Evolutionary conservation across 208 protist species (phyloP).

Genomic region (Crithidia sp.): DNA sequence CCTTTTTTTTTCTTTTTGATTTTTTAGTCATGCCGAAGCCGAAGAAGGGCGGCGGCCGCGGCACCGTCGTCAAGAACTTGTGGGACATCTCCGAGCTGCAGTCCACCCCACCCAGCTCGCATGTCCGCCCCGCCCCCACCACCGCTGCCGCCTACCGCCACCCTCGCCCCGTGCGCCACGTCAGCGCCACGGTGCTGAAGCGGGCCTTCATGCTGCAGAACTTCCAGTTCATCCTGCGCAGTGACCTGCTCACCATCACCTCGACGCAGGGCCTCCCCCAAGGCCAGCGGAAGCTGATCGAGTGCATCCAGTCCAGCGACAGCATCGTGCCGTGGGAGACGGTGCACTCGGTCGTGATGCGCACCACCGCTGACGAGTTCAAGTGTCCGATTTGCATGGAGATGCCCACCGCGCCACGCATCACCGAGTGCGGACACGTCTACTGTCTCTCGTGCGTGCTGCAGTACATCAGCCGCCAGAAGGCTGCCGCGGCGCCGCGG

Average conservation of each 20-base stretch:
- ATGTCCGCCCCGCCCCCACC: slow-evolving; percentile 1
- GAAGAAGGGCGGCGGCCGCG: slow-evolving; percentile 37
- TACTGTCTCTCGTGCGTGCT: slow-evolving; percentile 85
- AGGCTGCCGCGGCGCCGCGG: slow-evolving; percentile 49
- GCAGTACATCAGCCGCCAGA: slow-evolving; percentile 63
- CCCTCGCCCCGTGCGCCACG: slow-evolving; percentile 30
- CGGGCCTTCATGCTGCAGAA: slow-evolving; percentile 88
- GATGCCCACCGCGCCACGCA: slow-evolving; percentile 63
- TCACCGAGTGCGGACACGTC: slow-evolving; percentile 88
- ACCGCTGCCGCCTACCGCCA: slow-evolving; percentile 24
- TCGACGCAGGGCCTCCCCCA: slow-evolving; percentile 53
- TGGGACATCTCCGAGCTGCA: slow-evolving; percentile 32
- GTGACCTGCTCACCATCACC: slow-evolving; percentile 55
- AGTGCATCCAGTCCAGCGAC: slow-evolving; percentile 64
- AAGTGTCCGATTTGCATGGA: slow-evolving; percentile 89
- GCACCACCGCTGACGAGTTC: slow-evolving; percentile 70
- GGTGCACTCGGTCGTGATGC: slow-evolving; percentile 84
- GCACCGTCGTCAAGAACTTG: slow-evolving; percentile 32
- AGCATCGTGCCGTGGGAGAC: slow-evolving; percentile 73
- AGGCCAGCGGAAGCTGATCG: slow-evolving; percentile 59
- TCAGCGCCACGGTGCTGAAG: slow-evolving; percentile 57
- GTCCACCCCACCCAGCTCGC: slow-evolving; percentile 3
- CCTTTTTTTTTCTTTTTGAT: slow-evolving; percentile 3
- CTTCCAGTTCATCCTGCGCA: slow-evolving; percentile 87
- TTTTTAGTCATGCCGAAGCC: slow-evolving; percentile 16